Conservation (phyloP, 2,329 filamentous ascomycete species). For the Aureobasidium sp. region DNA sequence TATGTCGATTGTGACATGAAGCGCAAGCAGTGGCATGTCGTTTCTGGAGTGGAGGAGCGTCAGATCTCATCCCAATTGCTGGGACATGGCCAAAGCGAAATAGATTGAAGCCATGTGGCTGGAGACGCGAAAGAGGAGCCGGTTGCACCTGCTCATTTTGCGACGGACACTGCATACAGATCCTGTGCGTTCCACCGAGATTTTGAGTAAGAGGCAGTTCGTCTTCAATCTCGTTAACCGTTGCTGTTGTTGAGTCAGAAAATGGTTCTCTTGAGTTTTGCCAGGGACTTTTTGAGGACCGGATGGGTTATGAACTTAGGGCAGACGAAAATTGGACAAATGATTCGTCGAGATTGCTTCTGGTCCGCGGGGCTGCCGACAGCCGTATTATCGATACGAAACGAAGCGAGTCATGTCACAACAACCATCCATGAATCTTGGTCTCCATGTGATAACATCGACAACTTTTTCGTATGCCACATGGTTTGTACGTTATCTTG, state of each 20-base stretch:
- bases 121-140: background rate
- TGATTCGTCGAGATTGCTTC: background rate
- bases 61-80: background rate
- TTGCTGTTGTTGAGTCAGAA: background rate
- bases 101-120: slow-evolving; percentile 1
- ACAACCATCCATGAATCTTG: background rate
- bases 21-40: background rate
- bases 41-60: background rate
- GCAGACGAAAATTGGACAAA: background rate
- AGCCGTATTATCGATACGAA: background rate
- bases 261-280: background rate
- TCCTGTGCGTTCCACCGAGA: background rate
- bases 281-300: background rate
- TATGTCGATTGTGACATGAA: background rate
- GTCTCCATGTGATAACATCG: background rate
- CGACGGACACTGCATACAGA: background rate
- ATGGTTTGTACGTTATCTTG: background rate
- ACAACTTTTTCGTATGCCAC: background rate
- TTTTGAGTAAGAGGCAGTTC: background rate
- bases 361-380: background rate
- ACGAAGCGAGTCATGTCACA: background rate
- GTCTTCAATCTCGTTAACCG: background rate
- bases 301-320: background rate
- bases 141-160: background rate
- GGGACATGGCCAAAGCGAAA: background rate